Conservation (phyloP, 805 yeast species). For the Groenewaldozyma tartarivorans region DNA sequence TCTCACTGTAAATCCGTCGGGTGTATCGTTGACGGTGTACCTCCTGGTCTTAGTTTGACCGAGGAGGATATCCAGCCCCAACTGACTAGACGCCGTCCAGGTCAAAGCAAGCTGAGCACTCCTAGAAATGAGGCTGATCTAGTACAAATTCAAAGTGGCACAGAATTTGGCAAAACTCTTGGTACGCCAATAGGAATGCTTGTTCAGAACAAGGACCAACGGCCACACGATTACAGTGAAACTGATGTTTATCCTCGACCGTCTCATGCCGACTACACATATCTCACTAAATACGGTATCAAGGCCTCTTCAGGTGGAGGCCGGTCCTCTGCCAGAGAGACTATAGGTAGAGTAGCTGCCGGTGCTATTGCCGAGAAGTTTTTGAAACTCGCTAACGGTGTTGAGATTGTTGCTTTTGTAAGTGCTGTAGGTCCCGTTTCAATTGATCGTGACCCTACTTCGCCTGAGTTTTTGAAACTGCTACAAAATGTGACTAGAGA, state of each 20-base stretch:
- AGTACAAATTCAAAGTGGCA: slow-evolving; percentile 90
- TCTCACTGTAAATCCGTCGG: slow-evolving; percentile 97
- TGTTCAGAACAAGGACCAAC: slow-evolving; percentile 87
- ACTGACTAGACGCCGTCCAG: slow-evolving; percentile 94
- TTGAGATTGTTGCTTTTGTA: slow-evolving; percentile 94
- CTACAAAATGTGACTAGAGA: slow-evolving; percentile 78
- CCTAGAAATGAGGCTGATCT: slow-evolving; percentile 93
- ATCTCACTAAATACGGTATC: slow-evolving; percentile 78
- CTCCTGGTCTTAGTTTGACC: slow-evolving; percentile 81
- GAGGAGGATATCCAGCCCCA: slow-evolving; percentile 94
- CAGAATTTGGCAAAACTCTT: slow-evolving; percentile 79
- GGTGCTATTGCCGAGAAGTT: slow-evolving; percentile 97
- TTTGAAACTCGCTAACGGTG: slow-evolving; percentile 60
- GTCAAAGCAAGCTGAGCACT: slow-evolving; percentile 84
- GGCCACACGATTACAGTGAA: slow-evolving; percentile 93
- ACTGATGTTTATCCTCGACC: slow-evolving; percentile 96
- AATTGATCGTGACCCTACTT: slow-evolving; percentile 64
- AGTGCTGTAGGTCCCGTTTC: slow-evolving; percentile 79
- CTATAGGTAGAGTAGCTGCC: slow-evolving; percentile 97
- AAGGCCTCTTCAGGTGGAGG: slow-evolving; percentile 98
- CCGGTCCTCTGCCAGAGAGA: slow-evolving; percentile 93
- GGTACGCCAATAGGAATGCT: slow-evolving; percentile 96
- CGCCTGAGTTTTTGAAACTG: slow-evolving; percentile 53
- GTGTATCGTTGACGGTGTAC: slow-evolving; percentile 96
- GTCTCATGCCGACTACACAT: slow-evolving; percentile 95